Evolutionary conservation across 2,329 filamentous ascomycete genomes (phyloP).

Genomic region (Apiospora hydei): DNA sequence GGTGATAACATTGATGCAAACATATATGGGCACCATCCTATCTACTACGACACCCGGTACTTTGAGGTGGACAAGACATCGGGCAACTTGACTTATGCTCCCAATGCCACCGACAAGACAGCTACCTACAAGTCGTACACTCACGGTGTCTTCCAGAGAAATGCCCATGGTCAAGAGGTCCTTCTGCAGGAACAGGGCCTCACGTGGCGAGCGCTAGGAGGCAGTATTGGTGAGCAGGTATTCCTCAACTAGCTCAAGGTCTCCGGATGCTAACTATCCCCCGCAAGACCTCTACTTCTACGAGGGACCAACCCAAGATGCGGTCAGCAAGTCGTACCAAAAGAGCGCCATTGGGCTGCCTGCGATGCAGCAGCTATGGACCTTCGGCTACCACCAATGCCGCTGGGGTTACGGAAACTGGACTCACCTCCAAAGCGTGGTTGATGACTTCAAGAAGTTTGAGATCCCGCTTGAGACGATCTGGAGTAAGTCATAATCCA

Average conservation of each 20-base stretch:
- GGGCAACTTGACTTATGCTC: slow-evolving; percentile 59
- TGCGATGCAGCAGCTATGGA: slow-evolving; percentile 82
- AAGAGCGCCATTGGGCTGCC: slow-evolving; percentile 72
- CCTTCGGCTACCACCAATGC: slow-evolving; percentile 84
- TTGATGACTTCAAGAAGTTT: slow-evolving; percentile 69
- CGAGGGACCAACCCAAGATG: slow-evolving; percentile 71
- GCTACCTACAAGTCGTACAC: slow-evolving; percentile 70
- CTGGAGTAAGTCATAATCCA: slow-evolving; percentile 56
- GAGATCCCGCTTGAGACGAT: slow-evolving; percentile 76
- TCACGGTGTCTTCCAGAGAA: slow-evolving; percentile 80
- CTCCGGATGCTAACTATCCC: background rate
- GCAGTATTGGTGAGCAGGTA: slow-evolving; percentile 58
- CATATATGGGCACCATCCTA: slow-evolving; percentile 78
- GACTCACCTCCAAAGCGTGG: slow-evolving; percentile 69
- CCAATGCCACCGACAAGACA: slow-evolving; percentile 59
- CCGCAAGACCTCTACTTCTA: slow-evolving; percentile 76
- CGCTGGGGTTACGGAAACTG: slow-evolving; percentile 83
- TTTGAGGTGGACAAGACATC: slow-evolving; percentile 61
- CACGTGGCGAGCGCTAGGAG: slow-evolving; percentile 78
- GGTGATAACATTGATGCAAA: slow-evolving; percentile 72
- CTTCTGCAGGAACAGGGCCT: slow-evolving; percentile 68
- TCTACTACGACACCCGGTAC: slow-evolving; percentile 83
- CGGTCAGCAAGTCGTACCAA: slow-evolving; percentile 76
- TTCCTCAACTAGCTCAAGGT: background rate
- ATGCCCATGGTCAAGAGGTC: slow-evolving; percentile 78